A percentile compares a stretch with the other conserved stretches of the same genome.
Conservation (phyloP, 2,329 filamentous ascomycete genomes). For the Pseudocercospora cruenta region DNA sequence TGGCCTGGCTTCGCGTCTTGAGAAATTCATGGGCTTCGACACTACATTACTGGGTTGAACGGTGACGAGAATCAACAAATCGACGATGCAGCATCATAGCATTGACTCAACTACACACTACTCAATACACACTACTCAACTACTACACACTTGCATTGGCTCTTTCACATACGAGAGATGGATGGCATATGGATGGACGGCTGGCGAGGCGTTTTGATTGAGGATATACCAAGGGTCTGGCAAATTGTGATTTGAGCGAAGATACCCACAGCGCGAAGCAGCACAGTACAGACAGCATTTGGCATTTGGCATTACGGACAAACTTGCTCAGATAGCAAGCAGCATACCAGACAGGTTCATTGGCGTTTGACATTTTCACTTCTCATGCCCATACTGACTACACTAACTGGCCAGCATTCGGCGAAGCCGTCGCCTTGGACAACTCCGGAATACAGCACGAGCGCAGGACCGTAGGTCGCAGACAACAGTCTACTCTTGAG, state of each 20-base stretch:
- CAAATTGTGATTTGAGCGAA: neutral
- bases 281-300: neutral
- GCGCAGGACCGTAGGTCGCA: no score
- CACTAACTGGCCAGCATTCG: no score
- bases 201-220: neutral
- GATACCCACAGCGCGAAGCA: neutral
- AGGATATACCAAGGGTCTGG: neutral
- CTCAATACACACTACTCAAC: neutral
- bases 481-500: no score
- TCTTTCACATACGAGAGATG: neutral
- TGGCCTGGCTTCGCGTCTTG: neutral
- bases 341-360: neutral
- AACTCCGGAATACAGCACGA: no score
- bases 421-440: no score
- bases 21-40: neutral
- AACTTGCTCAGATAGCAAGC: neutral
- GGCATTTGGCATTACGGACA: neutral
- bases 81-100: neutral
- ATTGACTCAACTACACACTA: neutral
- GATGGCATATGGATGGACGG: neutral
- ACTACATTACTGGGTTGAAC: neutral
- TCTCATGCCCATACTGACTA: neutral
- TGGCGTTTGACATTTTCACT: neutral
- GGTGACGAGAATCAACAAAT: neutral
- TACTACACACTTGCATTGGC: neutral